Percentiles rank a stretch among this genome's conserved stretches.
Conservation (phyloP, 1,284 basidiomycete genomes). For the Chondrostereum purpureum region DNA sequence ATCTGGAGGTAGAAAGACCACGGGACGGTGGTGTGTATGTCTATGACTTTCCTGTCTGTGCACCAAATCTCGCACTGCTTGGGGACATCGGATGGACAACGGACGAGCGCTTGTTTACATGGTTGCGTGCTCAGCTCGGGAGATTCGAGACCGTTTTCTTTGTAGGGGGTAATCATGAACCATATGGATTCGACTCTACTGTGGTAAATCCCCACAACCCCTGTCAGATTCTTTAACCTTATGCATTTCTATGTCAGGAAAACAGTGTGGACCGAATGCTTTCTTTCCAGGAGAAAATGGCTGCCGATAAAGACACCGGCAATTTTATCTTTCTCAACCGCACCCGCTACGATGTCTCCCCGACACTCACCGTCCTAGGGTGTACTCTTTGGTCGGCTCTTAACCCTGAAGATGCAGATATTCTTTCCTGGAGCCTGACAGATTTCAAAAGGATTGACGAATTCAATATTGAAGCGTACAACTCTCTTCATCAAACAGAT, state of each 20-base stretch:
- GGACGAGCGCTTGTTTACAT: slow-evolving; percentile 27
- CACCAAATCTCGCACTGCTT: slow-evolving; percentile 28
- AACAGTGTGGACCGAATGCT: slow-evolving; percentile 10
- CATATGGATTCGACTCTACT: slow-evolving; percentile 11
- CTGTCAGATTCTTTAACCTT: neutral
- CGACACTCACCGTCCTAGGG: slow-evolving; percentile 28
- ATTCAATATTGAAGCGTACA: slow-evolving; percentile 22
- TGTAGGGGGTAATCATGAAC: slow-evolving; percentile 30
- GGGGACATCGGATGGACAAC: slow-evolving; percentile 30
- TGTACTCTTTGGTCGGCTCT: slow-evolving; percentile 35
- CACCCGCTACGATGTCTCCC: slow-evolving; percentile 27
- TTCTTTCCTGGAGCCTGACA: slow-evolving; percentile 20
- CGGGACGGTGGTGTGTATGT: slow-evolving; percentile 17
- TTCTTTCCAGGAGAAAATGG: neutral
- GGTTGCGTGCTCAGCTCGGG: slow-evolving; percentile 25
- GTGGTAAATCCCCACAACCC: neutral
- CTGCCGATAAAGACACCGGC: slow-evolving; percentile 14
- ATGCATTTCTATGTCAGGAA: slow-evolving; percentile 11
- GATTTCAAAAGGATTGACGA: slow-evolving; percentile 26
- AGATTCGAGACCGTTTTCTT: slow-evolving; percentile 29
- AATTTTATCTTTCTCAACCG: slow-evolving; percentile 29
- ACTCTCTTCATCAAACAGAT: slow-evolving; percentile 23
- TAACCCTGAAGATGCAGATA: slow-evolving; percentile 20
- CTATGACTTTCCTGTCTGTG: slow-evolving; percentile 23
- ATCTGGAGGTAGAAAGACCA: slow-evolving; percentile 26